Conservation (phyloP, 177 flowering plant genomes). For the Vitis hybrid region DNA sequence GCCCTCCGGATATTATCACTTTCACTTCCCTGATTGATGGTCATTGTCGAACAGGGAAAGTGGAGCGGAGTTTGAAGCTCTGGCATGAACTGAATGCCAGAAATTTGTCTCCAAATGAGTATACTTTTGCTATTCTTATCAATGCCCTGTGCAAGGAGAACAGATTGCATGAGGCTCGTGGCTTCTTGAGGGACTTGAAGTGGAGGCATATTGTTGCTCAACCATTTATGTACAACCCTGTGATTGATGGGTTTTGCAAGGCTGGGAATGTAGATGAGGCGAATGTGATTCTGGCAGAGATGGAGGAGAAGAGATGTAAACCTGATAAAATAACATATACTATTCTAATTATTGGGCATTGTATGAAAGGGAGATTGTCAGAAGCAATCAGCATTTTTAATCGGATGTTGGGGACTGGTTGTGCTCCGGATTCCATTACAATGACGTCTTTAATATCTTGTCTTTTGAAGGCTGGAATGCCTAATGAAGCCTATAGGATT, state of each 20-base stretch:
- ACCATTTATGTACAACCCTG: slow-evolving; percentile 81
- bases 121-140: slow-evolving; percentile 65
- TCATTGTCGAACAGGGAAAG: slow-evolving; percentile 54
- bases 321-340: slow-evolving; percentile 84
- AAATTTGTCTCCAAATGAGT: slow-evolving; percentile 57
- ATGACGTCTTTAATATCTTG: slow-evolving; percentile 54
- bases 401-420: slow-evolving; percentile 60
- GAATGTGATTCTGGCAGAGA: slow-evolving; percentile 58
- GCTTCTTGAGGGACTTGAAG: slow-evolving; percentile 52
- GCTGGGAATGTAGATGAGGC: slow-evolving; percentile 90
- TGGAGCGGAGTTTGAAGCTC: slow-evolving; percentile 60
- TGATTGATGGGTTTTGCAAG: slow-evolving; percentile 87
- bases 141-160: slow-evolving; percentile 73
- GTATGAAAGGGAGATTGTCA: slow-evolving; percentile 85
- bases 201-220: slow-evolving; percentile 39
- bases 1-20: slow-evolving; percentile 69
- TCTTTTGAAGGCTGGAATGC: slow-evolving; percentile 89
- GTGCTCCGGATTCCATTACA: slow-evolving; percentile 69
- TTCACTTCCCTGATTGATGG: slow-evolving; percentile 76
- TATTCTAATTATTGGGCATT: slow-evolving; percentile 86
- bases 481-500: slow-evolving; percentile 63
- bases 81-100: slow-evolving; percentile 60
- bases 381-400: slow-evolving; percentile 68
- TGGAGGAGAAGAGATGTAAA: slow-evolving; percentile 63
- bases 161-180: slow-evolving; percentile 67